A percentile compares a stretch with the other conserved stretches of the same genome.
Evolutionary conservation across 306 rosid genomes (phyloP).

Genomic region (Quercus suber): DNA sequence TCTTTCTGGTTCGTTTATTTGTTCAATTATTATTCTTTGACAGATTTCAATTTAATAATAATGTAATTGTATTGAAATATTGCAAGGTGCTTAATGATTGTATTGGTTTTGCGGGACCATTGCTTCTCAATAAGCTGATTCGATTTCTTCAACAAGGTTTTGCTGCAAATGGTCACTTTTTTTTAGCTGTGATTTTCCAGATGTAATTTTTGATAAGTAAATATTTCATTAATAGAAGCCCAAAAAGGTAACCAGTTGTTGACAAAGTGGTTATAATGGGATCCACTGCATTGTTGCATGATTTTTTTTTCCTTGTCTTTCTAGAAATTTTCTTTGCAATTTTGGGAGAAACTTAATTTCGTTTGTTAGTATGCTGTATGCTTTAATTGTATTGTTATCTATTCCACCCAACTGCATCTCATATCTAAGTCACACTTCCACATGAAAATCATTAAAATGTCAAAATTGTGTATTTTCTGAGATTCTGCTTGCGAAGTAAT

Average conservation of each 20-base stretch:
- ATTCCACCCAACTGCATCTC: no score
- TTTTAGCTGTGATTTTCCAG: conserved; percentile 18
- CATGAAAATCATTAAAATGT: no score
- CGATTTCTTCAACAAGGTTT: conserved; percentile 83
- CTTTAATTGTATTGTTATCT: background rate
- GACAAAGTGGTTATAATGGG: background rate
- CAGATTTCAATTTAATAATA: background rate
- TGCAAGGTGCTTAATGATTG: conserved; percentile 83
- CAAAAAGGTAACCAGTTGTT: conserved; percentile 1
- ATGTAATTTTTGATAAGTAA: background rate
- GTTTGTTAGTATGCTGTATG: background rate
- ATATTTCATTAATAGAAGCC: no score
- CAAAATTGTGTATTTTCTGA: background rate
- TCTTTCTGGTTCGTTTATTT: background rate
- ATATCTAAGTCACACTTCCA: no score
- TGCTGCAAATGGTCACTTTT: conserved; percentile 24
- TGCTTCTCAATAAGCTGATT: conserved; percentile 94
- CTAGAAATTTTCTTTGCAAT: background rate
- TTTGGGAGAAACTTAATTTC: background rate
- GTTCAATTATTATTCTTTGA: background rate
- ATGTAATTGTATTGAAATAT: background rate
- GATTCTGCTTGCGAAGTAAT: background rate
- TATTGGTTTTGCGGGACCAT: conserved; percentile 85
- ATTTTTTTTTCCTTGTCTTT: background rate
- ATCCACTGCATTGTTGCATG: conserved; percentile 10